Evolutionary conservation across 176 grass and related monocot species (phyloP), one percentile per base, ranked within the genome.

Genomic region (Musa beccarii): DNA sequence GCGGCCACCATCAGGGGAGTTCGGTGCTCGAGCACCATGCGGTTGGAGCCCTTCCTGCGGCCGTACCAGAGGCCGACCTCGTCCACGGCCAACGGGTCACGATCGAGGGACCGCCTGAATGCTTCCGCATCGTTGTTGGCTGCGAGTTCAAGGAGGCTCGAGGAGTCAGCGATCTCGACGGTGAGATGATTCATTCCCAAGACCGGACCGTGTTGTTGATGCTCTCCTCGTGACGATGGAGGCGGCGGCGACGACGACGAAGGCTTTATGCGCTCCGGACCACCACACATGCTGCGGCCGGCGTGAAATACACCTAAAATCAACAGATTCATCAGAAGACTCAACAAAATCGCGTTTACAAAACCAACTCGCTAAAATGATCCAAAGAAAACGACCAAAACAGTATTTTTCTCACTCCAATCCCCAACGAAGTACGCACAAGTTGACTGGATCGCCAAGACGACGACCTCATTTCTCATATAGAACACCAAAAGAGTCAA

Each of bases 1-100:
- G 92, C 84, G 7, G 92, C 89, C 8, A 96, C 92, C 92, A 96
- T 96, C 64, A 96, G 69, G 2, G 89, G 89, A 51, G 89, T 96
- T 63, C 84, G 92, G 6, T 75, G 89, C 83, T 92, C 86, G 20
- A 81, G 67, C 10, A 66, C 63, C 63, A 66, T 29, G 11, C 22
- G 63, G 63, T 66, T 66, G 63, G 63, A 66, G 11, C 63, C 63
- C 63, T 66, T 66, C 23, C 12, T 25, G 21, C 63, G 63, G 63
- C 63, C 63, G 13, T 66, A 66, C 63, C 63, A 66, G 21, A 26
- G 63, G 63, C 23, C 92, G 12, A 86, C 56, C 11, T 81, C 86
- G 59, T 96, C 92, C 8, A 78, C 82, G 10, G 82, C 64, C 21
- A 78, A 73, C 0, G 63, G 75, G 64, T 67, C 79, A 2, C 26